These are phyloP conservation scores for Orbilia oligospora DNA, from an alignment of 2,329 filamentous ascomycete species.

Conservation along the genomic window DNA sequence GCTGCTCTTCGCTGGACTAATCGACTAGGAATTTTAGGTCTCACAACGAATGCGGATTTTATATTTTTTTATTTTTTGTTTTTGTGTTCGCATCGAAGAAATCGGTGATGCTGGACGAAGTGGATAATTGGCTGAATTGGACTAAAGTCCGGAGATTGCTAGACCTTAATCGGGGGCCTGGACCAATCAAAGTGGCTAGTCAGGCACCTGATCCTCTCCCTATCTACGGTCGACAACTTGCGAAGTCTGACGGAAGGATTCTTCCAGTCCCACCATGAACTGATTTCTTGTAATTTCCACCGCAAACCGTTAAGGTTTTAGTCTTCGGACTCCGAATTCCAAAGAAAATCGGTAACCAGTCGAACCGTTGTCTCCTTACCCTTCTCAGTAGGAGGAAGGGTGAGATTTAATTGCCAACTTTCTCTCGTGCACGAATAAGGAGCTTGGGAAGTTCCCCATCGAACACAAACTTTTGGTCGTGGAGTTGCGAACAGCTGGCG, in stretches of 20 bases:
- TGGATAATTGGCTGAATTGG: constrained; percentile 53
- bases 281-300: constrained; percentile 49
- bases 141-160: constrained; percentile 52
- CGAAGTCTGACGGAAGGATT: constrained; percentile 27
- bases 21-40: constrained; percentile 9
- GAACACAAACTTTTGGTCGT: constrained; percentile 43
- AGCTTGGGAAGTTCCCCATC: constrained; percentile 25
- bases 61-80: no score
- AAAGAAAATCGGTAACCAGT: constrained; percentile 24
- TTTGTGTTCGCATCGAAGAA: constrained; percentile 35
- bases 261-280: constrained; percentile 24
- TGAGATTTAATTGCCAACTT: constrained; percentile 36
- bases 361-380: constrained; percentile 19
- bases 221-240: constrained; percentile 20
- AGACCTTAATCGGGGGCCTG: constrained; percentile 22
- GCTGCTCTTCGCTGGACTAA: constrained; percentile 28
- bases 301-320: constrained; percentile 41
- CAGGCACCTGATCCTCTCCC: constrained; percentile 15
- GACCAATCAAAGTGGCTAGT: constrained; percentile 45
- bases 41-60: constrained; percentile 29
- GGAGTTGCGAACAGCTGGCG: constrained; percentile 39
- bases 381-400: background rate
- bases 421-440: constrained; percentile 5
- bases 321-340: constrained; percentile 17
- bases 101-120: constrained; percentile 13